These are phyloP conservation scores for Sporisorium exsertum DNA, from an alignment of 1,284 basidiomycete species.

Conservation along the genomic window DNA sequence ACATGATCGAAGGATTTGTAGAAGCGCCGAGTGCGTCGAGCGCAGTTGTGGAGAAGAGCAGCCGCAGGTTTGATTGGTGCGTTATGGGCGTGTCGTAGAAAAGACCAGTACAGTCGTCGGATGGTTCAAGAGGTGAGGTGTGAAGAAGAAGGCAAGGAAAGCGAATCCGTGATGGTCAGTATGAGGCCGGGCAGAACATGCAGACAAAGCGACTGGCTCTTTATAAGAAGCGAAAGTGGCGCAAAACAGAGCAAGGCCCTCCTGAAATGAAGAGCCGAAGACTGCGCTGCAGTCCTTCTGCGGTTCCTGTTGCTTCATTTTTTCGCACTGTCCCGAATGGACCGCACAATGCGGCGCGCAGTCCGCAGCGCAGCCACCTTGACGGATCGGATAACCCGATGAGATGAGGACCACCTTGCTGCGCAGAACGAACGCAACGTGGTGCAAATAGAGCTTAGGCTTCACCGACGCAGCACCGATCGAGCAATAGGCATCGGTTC, in stretches of 20 bases:
- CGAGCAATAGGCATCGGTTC: neutral
- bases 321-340: neutral
- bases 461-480: neutral
- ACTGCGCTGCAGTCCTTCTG: neutral
- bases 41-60: neutral
- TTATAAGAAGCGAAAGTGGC: neutral
- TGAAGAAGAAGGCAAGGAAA: neutral
- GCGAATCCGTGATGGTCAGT: neutral
- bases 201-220: neutral
- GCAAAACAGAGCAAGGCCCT: neutral
- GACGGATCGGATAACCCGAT: no score
- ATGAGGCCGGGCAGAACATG: neutral
- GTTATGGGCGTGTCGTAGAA: neutral
- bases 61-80: neutral
- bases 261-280: neutral
- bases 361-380: neutral
- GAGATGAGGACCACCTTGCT: no score
- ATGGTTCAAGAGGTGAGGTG: neutral
- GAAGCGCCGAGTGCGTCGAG: neutral
- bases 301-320: slow-evolving; percentile 1
- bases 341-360: neutral
- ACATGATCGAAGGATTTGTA: neutral
- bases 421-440: neutral
- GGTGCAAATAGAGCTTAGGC: neutral
- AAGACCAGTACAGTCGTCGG: neutral